Evolutionary conservation across 768 basidiomycete genomes (phyloP).

Genomic region (Tulasnella sp.): DNA sequence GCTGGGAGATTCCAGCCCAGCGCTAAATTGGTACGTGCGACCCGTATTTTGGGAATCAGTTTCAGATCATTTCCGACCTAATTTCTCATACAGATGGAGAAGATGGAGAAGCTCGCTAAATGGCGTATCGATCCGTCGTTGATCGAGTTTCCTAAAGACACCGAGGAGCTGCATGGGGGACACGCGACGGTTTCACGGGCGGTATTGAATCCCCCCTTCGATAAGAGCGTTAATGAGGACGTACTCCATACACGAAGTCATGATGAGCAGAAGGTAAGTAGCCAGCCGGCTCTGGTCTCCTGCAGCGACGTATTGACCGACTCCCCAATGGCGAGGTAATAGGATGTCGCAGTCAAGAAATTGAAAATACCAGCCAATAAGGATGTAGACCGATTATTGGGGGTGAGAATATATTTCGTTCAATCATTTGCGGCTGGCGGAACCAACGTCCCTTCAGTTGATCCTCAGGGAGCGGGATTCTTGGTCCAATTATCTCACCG

Average conservation of each 20-base stretch:
- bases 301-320: neutral
- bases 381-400: neutral
- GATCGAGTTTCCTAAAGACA: neutral
- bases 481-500: neutral
- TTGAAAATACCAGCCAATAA: neutral
- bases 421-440: neutral
- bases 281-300: neutral
- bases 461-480: neutral
- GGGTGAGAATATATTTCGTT: neutral
- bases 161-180: neutral
- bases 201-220: neutral
- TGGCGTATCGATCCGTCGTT: neutral
- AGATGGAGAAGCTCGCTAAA: neutral
- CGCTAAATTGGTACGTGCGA: no score
- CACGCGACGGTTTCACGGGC: neutral
- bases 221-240: neutral
- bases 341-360: neutral
- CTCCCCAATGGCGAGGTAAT: neutral
- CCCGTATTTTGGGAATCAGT: no score
- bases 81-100: neutral
- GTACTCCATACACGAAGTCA: neutral
- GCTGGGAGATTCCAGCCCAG: neutral
- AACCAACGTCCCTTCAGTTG: neutral
- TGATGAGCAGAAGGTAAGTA: neutral
- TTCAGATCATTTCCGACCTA: no score